Conservation (phyloP, 306 rosid species). For the Ammopiptanthus mongolicus region DNA sequence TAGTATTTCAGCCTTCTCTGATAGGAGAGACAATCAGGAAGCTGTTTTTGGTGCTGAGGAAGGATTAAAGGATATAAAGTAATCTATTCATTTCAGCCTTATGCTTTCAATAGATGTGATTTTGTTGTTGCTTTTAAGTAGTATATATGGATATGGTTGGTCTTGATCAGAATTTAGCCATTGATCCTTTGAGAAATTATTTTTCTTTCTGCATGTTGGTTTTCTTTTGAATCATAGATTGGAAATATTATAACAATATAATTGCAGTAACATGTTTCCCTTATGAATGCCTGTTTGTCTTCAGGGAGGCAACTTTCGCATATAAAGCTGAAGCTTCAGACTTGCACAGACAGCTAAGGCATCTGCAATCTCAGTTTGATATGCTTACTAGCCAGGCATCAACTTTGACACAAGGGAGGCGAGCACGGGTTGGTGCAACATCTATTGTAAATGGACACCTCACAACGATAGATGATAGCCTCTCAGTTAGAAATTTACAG, state of each 20-base stretch:
- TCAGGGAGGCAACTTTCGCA: slow-evolving; percentile 75
- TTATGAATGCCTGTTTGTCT: slow-evolving; percentile 6
- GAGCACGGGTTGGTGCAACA: slow-evolving; percentile 92
- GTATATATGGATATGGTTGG: neutral
- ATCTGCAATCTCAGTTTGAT: slow-evolving; percentile 74
- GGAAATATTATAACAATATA: neutral
- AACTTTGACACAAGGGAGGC: slow-evolving; percentile 79
- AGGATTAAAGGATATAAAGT: slow-evolving; percentile 82
- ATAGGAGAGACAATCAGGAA: slow-evolving; percentile 76
- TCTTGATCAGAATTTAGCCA: neutral
- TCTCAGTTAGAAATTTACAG: slow-evolving; percentile 88
- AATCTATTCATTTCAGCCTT: neutral
- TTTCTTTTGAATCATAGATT: neutral
- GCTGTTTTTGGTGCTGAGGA: slow-evolving; percentile 87
- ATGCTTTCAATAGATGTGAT: neutral
- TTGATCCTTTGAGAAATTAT: neutral
- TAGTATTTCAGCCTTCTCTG: slow-evolving; percentile 88
- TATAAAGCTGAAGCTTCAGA: slow-evolving; percentile 73
- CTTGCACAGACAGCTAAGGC: slow-evolving; percentile 69
- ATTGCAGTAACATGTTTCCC: neutral
- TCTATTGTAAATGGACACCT: slow-evolving; percentile 87
- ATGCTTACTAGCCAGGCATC: slow-evolving; percentile 85
- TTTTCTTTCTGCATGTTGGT: neutral
- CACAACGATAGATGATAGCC: slow-evolving; percentile 65
- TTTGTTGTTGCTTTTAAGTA: neutral